These are phyloP conservation scores for Aspergillus sp. DNA, from an alignment of 2,329 filamentous ascomycete genomes.

Conservation along the genomic window DNA sequence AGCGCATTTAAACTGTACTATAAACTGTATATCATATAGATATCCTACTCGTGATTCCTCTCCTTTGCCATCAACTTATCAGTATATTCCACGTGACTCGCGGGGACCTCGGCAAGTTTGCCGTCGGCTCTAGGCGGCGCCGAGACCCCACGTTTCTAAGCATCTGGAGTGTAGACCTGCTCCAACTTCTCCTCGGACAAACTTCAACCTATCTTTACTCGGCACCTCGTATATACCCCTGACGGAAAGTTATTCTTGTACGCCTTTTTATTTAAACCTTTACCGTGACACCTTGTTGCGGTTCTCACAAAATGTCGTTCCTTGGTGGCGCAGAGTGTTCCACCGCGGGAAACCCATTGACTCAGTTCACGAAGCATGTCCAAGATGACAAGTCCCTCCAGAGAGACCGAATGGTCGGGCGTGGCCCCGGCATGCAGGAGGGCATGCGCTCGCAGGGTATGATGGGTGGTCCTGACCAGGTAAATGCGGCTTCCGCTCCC, in stretches of 20 bases:
- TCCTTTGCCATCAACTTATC: background rate
- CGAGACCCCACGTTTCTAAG: conserved; percentile 26
- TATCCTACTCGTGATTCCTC: background rate
- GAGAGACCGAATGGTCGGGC: conserved; percentile 79
- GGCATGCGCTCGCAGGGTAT: conserved; percentile 73
- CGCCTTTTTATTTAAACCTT: background rate
- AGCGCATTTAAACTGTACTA: background rate
- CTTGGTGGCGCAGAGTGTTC: conserved; percentile 95
- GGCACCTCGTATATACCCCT: conserved; percentile 5
- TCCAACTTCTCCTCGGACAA: conserved; percentile 5
- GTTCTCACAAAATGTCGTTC: conserved; percentile 75
- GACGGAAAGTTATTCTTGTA: background rate
- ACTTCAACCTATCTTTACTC: conserved; percentile 5
- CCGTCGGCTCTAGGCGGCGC: conserved; percentile 19
- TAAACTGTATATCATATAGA: background rate
- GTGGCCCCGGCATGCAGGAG: conserved; percentile 69
- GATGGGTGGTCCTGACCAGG: conserved; percentile 73
- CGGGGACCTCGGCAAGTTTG: conserved; percentile 23
- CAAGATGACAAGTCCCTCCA: conserved; percentile 95
- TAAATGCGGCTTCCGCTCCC: conserved; percentile 24
- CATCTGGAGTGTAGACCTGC: conserved; percentile 11
- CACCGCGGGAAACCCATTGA: conserved; percentile 90
- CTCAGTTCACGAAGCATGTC: conserved; percentile 95
- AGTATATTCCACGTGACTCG: conserved; percentile 22
- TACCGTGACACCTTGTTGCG: background rate